These are phyloP conservation scores for Talaromyces adpressus DNA, from an alignment of 495 filamentous ascomycete genomes.

Conservation along the genomic window DNA sequence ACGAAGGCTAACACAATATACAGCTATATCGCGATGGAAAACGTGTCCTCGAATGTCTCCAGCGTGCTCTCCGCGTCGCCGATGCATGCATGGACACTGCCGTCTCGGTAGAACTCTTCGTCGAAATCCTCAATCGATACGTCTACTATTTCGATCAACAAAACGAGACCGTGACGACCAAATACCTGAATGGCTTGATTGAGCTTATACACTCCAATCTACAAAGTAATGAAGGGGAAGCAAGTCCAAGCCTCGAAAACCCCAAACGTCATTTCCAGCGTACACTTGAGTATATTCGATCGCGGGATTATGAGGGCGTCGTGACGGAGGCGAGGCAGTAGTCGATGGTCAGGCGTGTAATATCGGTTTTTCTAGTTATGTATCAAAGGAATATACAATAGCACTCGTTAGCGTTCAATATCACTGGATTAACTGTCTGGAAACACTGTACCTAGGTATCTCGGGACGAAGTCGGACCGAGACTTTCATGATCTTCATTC, in stretches of 20 bases:
- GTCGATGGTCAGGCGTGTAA: constrained; percentile 8
- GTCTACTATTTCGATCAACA: constrained; percentile 99
- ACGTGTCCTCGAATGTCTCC: constrained; percentile 90
- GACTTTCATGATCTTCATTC: background rate
- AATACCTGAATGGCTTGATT: constrained; percentile 96
- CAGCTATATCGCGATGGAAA: constrained; percentile 96
- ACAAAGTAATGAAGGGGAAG: constrained; percentile 61
- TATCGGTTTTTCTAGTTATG: constrained; percentile 12
- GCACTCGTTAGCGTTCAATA: background rate
- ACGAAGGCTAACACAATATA: constrained; percentile 14
- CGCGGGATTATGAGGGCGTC: constrained; percentile 88
- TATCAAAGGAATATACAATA: constrained; percentile 7
- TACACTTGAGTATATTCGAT: constrained; percentile 86
- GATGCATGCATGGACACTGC: constrained; percentile 99
- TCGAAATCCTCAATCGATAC: constrained; percentile 96
- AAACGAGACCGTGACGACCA: constrained; percentile 96
- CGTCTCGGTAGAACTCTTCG: constrained; percentile 93
- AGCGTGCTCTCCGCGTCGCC: constrained; percentile 89
- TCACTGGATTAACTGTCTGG: too few species aligned
- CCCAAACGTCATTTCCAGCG: constrained; percentile 89
- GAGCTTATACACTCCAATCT: constrained; percentile 97
- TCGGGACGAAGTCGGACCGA: background rate
- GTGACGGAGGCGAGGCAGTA: constrained; percentile 63
- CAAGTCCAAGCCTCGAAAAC: constrained; percentile 71
- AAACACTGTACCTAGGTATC: background rate